phyloP scores from a whole-genome alignment of 2,329 filamentous ascomycete species.

The Monosporascus ibericus region DNA sequence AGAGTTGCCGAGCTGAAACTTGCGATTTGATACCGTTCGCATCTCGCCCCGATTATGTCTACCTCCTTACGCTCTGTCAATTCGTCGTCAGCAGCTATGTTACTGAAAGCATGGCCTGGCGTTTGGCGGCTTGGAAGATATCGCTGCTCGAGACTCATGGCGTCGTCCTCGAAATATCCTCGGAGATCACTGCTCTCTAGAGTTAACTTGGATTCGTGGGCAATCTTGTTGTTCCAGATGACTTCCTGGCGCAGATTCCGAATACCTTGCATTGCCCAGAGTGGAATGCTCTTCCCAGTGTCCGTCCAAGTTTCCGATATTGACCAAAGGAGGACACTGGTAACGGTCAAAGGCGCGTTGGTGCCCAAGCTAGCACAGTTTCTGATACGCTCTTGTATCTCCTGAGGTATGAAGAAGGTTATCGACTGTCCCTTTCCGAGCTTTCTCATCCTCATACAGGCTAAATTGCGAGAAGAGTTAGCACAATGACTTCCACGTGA shows the following conservation, averaged over 20 bases:
- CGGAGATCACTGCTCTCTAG: background rate
- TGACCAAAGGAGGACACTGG: constrained; percentile 1
- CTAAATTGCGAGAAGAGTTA: constrained; percentile 26
- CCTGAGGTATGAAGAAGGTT: constrained; percentile 51
- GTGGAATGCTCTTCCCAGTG: constrained; percentile 2
- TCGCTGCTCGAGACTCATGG: constrained; percentile 2
- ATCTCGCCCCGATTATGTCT: constrained; percentile 1
- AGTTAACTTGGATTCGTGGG: background rate
- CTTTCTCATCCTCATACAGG: constrained; percentile 66
- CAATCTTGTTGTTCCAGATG: constrained; percentile 3
- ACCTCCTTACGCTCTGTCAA: background rate
- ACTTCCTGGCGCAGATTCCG: constrained; percentile 6
- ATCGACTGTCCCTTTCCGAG: constrained; percentile 62
- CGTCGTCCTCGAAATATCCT: constrained; percentile 6
- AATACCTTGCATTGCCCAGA: constrained; percentile 9
- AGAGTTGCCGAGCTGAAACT: constrained; percentile 3
- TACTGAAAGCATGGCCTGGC: background rate
- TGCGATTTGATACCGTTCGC: constrained; percentile 4
- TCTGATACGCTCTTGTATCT: constrained; percentile 38
- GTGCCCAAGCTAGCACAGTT: background rate
- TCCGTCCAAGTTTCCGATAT: constrained; percentile 10
- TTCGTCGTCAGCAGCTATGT: background rate
- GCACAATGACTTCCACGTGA: background rate
- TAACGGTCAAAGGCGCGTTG: background rate
- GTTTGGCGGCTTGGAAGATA: constrained; percentile 1